phyloP scores from a whole-genome alignment of 192 early-diverging fungal genomes.

The Jimgerdemannia flammicorona region DNA sequence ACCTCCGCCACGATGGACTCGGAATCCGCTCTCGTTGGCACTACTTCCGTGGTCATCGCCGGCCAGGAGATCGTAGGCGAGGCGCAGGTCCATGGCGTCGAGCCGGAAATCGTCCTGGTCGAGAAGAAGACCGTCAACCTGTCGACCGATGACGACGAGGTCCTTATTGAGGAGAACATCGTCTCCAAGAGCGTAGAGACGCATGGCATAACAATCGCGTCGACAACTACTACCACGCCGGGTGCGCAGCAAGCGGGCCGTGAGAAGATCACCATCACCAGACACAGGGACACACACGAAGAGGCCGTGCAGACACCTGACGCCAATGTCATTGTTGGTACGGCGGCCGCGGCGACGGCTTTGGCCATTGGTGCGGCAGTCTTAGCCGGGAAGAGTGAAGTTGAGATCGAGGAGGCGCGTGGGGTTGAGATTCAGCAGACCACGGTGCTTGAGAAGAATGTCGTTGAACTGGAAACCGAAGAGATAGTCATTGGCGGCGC shows the following conservation, averaged over 20 bases:
- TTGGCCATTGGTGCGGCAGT: neutral
- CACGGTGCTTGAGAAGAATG: neutral
- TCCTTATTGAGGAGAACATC: neutral
- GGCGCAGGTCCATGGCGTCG: neutral
- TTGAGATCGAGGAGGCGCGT: neutral
- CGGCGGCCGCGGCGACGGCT: no score
- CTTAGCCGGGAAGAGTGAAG: neutral
- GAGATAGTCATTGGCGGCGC: neutral
- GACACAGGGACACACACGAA: neutral
- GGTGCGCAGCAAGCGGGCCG: neutral
- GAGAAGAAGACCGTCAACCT: neutral
- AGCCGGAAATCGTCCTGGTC: neutral
- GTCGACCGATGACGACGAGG: neutral
- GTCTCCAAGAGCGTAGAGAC: neutral
- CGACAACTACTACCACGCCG: neutral
- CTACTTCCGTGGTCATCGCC: neutral
- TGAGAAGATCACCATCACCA: neutral
- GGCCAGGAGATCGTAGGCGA: neutral
- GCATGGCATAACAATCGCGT: neutral
- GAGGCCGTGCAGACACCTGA: neutral
- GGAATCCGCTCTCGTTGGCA: neutral
- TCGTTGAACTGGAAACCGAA: neutral
- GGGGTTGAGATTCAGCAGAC: neutral
- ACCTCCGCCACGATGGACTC: no score
- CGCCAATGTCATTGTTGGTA: neutral